Conservation (phyloP, 1,139 yeast species). For the Suhomyces wounanorum region DNA sequence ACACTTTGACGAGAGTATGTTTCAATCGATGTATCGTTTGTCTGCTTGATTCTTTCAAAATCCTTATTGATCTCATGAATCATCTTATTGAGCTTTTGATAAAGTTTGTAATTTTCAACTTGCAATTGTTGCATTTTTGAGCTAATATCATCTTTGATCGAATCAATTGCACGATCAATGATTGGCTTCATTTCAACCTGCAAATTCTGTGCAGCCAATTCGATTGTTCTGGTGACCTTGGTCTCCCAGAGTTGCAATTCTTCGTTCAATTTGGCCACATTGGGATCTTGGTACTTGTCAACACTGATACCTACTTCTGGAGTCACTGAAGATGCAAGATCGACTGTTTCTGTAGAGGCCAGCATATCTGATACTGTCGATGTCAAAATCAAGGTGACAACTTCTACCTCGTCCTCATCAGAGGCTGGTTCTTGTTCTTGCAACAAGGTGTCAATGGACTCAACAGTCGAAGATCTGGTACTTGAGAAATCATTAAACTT, state of each 20-base stretch:
- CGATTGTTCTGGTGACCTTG: constrained; percentile 43
- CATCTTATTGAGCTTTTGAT: constrained; percentile 46
- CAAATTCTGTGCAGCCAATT: constrained; percentile 46
- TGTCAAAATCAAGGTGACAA: constrained; percentile 29
- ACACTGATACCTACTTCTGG: constrained; percentile 12
- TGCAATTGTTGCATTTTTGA: constrained; percentile 45
- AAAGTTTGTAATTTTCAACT: constrained; percentile 42
- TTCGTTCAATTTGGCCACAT: constrained; percentile 22
- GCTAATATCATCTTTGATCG: constrained; percentile 40
- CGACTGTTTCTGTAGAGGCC: constrained; percentile 9
- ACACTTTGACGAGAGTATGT: constrained; percentile 57
- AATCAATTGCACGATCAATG: constrained; percentile 34
- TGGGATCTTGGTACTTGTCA: constrained; percentile 9
- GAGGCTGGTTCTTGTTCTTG: constrained; percentile 12
- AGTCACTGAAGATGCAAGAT: constrained; percentile 1
- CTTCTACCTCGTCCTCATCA: constrained; percentile 3
- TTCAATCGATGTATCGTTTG: constrained; percentile 31
- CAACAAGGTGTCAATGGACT: constrained; percentile 27
- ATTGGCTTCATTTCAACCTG: constrained; percentile 40
- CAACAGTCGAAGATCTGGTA: constrained; percentile 18
- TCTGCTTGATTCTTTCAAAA: constrained; percentile 42
- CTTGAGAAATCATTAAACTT: constrained; percentile 22
- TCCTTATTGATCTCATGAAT: constrained; percentile 54
- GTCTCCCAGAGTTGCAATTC: constrained; percentile 36
- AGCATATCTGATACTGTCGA: constrained; percentile 28